Base-by-base conservation (phyloP, 2,329 filamentous ascomycete genomes). In the Claviceps quebecensis region DNA sequence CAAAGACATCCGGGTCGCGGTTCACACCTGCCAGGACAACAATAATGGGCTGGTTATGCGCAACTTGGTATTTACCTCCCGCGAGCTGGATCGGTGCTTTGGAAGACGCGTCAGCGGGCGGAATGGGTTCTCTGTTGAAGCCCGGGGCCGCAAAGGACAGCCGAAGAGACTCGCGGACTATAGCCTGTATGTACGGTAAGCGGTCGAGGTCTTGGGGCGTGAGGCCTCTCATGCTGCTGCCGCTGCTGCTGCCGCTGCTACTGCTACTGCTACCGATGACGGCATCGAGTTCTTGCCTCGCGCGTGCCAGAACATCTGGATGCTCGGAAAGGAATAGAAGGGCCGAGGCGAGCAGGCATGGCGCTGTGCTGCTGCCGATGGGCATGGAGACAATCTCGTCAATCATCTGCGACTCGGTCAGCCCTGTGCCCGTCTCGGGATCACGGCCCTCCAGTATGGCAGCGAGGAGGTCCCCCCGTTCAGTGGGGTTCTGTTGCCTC, bases 351-450 rank as follows among this genome's bases (percentile, higher is more conserved):
- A 75, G 59, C 58, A 68, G 65, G 53, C 69, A 72, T 2, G 72
- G 72, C 3, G 72, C 69, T 0, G 73, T 76, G 60, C 68, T 72
- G 61, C 69, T 73, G 4, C 75, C 78, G 49, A 81, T 80, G 41
- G 84, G 74, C 69, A 86, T 84, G 2, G 76, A 76, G 50, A 85
- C 77, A 56, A 87, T 80, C 61, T 87, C 83, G 63, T 85, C 80
- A 47, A 83, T 72, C 47, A 85, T 74, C 53, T 78, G 76, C 9
- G 75, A 74, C 4, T 84, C 76, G 4, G 67, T 73, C 56, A 87
- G 69, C 2, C 65, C 66, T 53, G 73, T 69, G 29, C 78, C 79
- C 0, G 81, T 84, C 59, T 82, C 72, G 0, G 78, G 75, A 56
- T 87, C 83, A 41, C 70, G 73, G 13, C 69, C 73, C 51, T 74